Evolutionary conservation across 805 yeast species (phyloP), one percentile per base, ranked within the genome.

Genomic region (Barnettozyma wickerhamii): DNA sequence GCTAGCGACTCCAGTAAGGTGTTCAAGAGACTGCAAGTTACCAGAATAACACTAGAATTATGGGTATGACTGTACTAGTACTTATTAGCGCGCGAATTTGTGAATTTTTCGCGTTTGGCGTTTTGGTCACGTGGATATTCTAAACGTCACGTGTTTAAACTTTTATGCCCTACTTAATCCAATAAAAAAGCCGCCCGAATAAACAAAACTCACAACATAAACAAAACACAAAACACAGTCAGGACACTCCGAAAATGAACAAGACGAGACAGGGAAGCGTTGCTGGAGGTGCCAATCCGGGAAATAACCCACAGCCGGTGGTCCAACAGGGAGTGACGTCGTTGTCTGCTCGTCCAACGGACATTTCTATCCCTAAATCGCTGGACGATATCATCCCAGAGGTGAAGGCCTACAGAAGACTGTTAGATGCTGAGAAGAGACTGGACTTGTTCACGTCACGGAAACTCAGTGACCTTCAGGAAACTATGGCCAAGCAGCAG

Each of bases 401-500:
- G 53, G 79, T 87, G n/a, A 77, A 73, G 15, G 66, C 79, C 42
- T 86, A 85, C 62, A 76, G 83, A 53, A 72, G 79, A 40, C 68
- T 91, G 34, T 74, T 75, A 48, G 88, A 84, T 7, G 87, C 90
- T n/a, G 99, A 93, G 60, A 75, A 79, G 46, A 74, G 79, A 47
- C 64, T 91, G 34, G 98, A 93, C 60, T 75, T 91, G 42, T 72
- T 85, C 49, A 78, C 87, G 29, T 79, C 90, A 33, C 77, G 95
- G 45, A 91, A 91, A 60, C 75, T 87, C 47, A 74, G 86, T 40
- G 98, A 91, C 54, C 70, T 89, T 42, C 95, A 87, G 59, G 95
- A 90, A 44, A 71, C 68, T 59, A 65, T 71, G 46, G 71, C 71
- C 41, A 72, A 66, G 50, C 52, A 64, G 27, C 53, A 53, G 7